These are phyloP conservation scores for Corylus avellana DNA, from an alignment of 306 rosid genomes.

Conservation along the genomic window DNA sequence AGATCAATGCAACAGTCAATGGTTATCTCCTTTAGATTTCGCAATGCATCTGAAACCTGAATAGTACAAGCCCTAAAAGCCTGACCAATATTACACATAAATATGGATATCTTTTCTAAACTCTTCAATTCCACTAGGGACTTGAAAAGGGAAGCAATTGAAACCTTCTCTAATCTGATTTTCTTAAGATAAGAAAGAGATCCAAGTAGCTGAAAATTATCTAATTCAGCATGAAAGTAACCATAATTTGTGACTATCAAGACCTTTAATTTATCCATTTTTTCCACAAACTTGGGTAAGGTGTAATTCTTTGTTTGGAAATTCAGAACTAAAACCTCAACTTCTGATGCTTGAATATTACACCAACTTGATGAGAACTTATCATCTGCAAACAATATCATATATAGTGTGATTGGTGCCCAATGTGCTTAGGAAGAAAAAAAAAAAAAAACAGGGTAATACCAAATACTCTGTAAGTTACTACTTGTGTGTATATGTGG, in stretches of 20 bases:
- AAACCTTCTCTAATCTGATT: slow-evolving; percentile 48
- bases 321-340: slow-evolving; percentile 63
- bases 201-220: slow-evolving; percentile 38
- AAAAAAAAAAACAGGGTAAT: not conserved
- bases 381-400: slow-evolving; percentile 52
- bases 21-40: slow-evolving; percentile 32
- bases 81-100: slow-evolving; percentile 31
- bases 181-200: slow-evolving; percentile 42
- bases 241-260: slow-evolving; percentile 46
- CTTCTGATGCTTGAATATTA: slow-evolving; percentile 44
- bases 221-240: slow-evolving; percentile 30
- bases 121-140: slow-evolving; percentile 7
- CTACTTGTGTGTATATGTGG: not conserved
- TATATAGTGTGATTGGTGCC: not conserved
- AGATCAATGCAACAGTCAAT: slow-evolving; percentile 35
- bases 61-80: slow-evolving; percentile 23
- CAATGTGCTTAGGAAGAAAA: not conserved
- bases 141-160: slow-evolving; percentile 25
- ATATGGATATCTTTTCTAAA: slow-evolving; percentile 35
- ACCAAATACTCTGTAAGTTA: not conserved
- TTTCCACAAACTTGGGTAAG: slow-evolving; percentile 44
- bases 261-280: slow-evolving; percentile 51
- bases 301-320: slow-evolving; percentile 36
- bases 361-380: slow-evolving; percentile 46
- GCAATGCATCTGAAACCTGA: slow-evolving; percentile 24